phyloP scores from a whole-genome alignment of 2,329 filamentous ascomycete species.

The Aureobasidium lini region DNA sequence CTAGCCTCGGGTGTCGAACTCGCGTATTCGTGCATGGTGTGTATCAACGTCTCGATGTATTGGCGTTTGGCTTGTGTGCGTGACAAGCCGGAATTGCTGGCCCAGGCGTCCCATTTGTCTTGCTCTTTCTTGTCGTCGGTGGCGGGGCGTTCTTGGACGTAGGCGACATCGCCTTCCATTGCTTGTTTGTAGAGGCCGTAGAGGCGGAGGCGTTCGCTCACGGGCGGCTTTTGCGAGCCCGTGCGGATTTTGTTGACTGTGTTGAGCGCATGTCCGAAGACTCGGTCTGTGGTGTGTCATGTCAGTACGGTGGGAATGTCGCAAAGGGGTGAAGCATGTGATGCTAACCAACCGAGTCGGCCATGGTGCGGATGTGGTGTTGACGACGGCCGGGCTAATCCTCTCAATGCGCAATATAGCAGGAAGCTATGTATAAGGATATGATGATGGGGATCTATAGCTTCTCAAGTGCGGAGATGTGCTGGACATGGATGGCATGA shows the following conservation, averaged over 20 bases:
- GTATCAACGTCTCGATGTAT: conserved; percentile 89
- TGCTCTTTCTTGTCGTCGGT: conserved; percentile 27
- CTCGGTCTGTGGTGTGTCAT: conserved; percentile 54
- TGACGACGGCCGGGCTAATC: not conserved
- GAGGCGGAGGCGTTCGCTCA: conserved; percentile 75
- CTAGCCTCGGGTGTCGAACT: conserved; percentile 74
- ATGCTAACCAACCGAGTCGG: conserved; percentile 25
- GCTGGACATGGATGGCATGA: not conserved
- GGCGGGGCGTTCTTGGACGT: conserved; percentile 82
- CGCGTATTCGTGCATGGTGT: conserved; percentile 94
- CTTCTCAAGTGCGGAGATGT: not conserved
- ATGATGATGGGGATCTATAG: not conserved
- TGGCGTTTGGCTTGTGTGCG: conserved; percentile 88
- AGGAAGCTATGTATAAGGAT: not conserved
- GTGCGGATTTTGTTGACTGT: conserved; percentile 98
- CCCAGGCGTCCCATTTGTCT: conserved; percentile 74
- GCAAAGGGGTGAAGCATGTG: not conserved
- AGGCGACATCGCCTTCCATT: conserved; percentile 96
- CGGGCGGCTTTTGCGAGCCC: conserved; percentile 79
- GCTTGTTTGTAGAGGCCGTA: conserved; percentile 99
- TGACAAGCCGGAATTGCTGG: conserved; percentile 71
- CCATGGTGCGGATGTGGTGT: conserved; percentile 17
- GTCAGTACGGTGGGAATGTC: not conserved
- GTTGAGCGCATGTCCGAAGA: conserved; percentile 97
- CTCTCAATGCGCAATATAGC: not conserved